phyloP scores from a whole-genome alignment of 345 rosid species.

The Laguncularia racemosa region DNA sequence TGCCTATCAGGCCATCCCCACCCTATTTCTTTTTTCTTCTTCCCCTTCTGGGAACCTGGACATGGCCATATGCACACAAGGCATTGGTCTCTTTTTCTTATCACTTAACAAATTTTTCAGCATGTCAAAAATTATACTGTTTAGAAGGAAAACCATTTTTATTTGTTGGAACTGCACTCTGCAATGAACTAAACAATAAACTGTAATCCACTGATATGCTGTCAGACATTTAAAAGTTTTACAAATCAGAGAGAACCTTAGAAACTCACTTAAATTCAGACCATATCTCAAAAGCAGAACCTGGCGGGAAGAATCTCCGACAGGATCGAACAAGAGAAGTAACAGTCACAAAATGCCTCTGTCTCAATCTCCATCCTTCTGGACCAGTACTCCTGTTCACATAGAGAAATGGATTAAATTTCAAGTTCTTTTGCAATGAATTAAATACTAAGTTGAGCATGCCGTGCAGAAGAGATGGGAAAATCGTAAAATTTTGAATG shows the following conservation, averaged over 20 bases:
- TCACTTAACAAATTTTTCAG: neutral
- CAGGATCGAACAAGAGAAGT: slow-evolving; percentile 84
- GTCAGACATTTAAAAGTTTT: neutral
- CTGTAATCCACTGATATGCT: too few relatives aligned
- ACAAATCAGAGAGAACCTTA: neutral
- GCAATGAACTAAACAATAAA: too few relatives aligned
- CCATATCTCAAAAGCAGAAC: slow-evolving; percentile 95
- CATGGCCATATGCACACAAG: too few relatives aligned
- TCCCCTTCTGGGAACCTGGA: too few relatives aligned
- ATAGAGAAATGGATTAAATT: neutral
- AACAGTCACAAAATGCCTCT: slow-evolving; percentile 78
- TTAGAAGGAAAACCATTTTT: neutral
- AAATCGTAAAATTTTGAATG: too few relatives aligned
- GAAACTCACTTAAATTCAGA: slow-evolving; percentile 75
- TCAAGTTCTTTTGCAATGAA: slow-evolving; percentile 1
- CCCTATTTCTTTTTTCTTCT: too few relatives aligned
- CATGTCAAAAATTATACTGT: neutral
- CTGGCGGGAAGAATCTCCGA: slow-evolving; percentile 76
- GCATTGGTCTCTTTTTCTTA: neutral
- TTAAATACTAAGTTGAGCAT: slow-evolving; percentile 1
- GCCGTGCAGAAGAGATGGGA: neutral
- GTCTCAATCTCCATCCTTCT: slow-evolving; percentile 96
- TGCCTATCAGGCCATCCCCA: too few relatives aligned
- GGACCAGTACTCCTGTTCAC: slow-evolving; percentile 83
- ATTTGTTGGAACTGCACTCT: neutral